Evolutionary conservation across 192 early-diverging fungal genomes (phyloP), one percentile per base, ranked within the genome.

Genomic region (Coemansia sp.): DNA sequence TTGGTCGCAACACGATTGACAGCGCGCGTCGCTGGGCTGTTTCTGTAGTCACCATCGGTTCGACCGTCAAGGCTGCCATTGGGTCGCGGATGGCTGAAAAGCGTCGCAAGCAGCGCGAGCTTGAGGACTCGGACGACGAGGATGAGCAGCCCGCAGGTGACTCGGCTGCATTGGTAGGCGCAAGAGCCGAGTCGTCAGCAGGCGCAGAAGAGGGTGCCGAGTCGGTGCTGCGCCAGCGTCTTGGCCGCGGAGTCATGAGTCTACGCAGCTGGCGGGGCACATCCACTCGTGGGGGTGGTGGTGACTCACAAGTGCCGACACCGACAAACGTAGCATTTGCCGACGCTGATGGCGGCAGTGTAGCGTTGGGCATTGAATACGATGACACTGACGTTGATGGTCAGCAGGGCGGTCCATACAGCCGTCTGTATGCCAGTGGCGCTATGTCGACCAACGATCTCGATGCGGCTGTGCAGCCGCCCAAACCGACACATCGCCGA

Each of bases 111-210:
- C 61, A 62, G 59, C 69, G 75, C 50, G 75, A 78, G 66, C 53
- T 61, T 19, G 75, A 78, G 75, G 75, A 78, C 69, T 72, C 69
- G 13, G 69, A 78, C 52, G 75, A 78, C 45, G 75, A 78, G 46
- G 75, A 78, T 37, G 75, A 78, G 55, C 57, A 49, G 23, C 15
- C 18, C 12, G 49, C 9, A 19, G 57, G 42, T 6, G 45, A 1
- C 42, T 27, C 19, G 7, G 30, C 4, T 10, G 17, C 14, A 27
- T 15, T 25, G 10, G 22, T 10, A 3, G 34, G 8, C 5, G 15
- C 10, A 18, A 12, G 14, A 1, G 58, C 4, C 24, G 56, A 42
- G 10, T 55, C 19, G 44, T 50, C 24, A 8, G 51, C 4, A 10
- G 43, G 25, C 0, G 51, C 10, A 9, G 62, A 50, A 4, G 14